Evolutionary conservation across 2,329 filamentous ascomycete genomes (phyloP), one percentile per base, ranked within the genome.

Genomic region (Monilinia fructigena): DNA sequence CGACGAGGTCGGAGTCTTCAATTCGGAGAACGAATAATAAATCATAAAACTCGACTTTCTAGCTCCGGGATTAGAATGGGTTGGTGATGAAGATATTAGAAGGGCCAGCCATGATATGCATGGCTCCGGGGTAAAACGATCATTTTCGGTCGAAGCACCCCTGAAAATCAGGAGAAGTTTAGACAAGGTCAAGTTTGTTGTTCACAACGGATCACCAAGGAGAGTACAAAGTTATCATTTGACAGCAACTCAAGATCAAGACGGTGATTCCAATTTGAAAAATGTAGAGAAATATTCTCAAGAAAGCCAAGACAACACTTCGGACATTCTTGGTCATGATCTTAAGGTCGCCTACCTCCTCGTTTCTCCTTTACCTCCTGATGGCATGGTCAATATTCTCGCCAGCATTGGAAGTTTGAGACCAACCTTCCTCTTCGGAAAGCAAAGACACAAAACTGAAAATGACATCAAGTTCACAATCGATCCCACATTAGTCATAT

Each of bases 401-500:
- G 82, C 86, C 14, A 90, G 88, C 0, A 79, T 90, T 75, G 73
- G 70, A 66, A 71, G 68, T 42, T 68, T 66, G 4, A 71, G 65
- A 23, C 66, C 66, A 4, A 68, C 63, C 53, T 67, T 65, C 18
- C 53, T 65, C 12, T 68, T 65, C 65, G 72, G 74, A 67, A 68
- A 73, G 75, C 58, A 68, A 71, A 74, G 68, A 1, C 23, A 45
- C 6, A 23, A 75, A 70, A 35, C 76, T 72, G 71, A 73, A 11
- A 69, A 71, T 6, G 84, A 88, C 66, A 77, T 79, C 62, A 87
- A 89, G 73, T 79, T 91, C 59, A 77, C 85, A 1, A 76, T 78
- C 2, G 82, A 88, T 72, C 81, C 82, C 0, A 89, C 89, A 0
- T 76, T 97, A 45, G 87, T 86, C 0, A 77, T 96, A 0, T 96